Conservation (phyloP, 2,329 filamentous ascomycete species). For the Ophiostoma montium region DNA sequence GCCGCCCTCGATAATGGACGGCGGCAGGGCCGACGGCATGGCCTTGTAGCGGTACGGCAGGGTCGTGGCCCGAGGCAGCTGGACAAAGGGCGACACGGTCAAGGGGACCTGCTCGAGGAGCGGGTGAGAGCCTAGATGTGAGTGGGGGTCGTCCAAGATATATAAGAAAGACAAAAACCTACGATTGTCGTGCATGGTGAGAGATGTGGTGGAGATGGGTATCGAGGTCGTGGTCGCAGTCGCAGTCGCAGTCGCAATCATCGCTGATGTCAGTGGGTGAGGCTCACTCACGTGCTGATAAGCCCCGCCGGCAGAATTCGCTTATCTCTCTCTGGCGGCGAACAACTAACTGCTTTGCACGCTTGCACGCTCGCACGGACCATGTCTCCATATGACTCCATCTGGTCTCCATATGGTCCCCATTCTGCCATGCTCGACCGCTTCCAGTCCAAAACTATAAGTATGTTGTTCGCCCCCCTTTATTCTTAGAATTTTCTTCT, state of each 20-base stretch:
- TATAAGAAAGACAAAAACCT: background rate
- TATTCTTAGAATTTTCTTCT: slow-evolving; percentile 16
- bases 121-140: slow-evolving; percentile 56
- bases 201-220: background rate
- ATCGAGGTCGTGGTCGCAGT: too few species aligned
- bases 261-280: background rate
- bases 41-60: slow-evolving; percentile 92
- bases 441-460: slow-evolving; percentile 11
- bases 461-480: background rate
- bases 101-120: slow-evolving; percentile 85
- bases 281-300: background rate
- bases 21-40: slow-evolving; percentile 74
- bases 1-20: slow-evolving; percentile 37
- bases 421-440: slow-evolving; percentile 14
- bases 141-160: background rate
- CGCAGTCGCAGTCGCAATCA: background rate
- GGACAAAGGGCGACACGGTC: slow-evolving; percentile 87
- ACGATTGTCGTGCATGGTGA: slow-evolving; percentile 12
- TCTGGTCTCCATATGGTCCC: too few species aligned
- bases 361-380: slow-evolving; percentile 10
- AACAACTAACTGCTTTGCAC: background rate
- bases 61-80: slow-evolving; percentile 76
- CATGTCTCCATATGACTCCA: too few species aligned
- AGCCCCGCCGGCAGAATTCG: background rate
- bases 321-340: background rate